Conservation (phyloP, 305 asterid genomes). For the Fraxinus xanthoxyloides region DNA sequence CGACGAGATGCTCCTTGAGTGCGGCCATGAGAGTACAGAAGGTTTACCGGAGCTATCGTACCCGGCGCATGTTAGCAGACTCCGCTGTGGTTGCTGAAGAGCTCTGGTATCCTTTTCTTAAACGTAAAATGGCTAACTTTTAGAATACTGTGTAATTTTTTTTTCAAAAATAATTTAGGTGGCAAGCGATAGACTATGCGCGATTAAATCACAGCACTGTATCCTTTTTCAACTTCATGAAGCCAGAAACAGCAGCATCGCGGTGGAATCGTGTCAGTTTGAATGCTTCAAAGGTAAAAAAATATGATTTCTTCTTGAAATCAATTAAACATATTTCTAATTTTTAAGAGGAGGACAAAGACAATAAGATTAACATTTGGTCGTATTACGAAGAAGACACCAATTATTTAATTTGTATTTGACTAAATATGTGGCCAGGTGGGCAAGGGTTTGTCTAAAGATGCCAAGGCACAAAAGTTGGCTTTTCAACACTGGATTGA, state of each 20-base stretch:
- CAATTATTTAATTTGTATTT: not conserved
- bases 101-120: no score
- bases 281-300: no score
- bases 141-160: not conserved
- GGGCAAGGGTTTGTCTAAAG: conserved; percentile 72
- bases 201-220: conserved; percentile 76
- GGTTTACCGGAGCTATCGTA: no score
- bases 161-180: conserved; percentile 30
- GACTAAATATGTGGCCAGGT: conserved; percentile 50
- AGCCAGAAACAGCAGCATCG: no score
- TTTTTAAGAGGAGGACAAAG: no score
- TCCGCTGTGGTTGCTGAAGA: no score
- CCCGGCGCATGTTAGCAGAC: no score
- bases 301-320: no score
- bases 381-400: not conserved
- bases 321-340: no score
- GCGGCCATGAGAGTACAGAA: no score
- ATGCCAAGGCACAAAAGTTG: conserved; percentile 75
- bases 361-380: no score
- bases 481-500: conserved; percentile 96
- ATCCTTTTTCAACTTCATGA: conserved; percentile 43
- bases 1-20: not conserved
- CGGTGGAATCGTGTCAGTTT: no score
- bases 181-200: conserved; percentile 77
- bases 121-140: not conserved